Conservation (phyloP, 768 basidiomycete species). For the Hericium rajendrae region DNA sequence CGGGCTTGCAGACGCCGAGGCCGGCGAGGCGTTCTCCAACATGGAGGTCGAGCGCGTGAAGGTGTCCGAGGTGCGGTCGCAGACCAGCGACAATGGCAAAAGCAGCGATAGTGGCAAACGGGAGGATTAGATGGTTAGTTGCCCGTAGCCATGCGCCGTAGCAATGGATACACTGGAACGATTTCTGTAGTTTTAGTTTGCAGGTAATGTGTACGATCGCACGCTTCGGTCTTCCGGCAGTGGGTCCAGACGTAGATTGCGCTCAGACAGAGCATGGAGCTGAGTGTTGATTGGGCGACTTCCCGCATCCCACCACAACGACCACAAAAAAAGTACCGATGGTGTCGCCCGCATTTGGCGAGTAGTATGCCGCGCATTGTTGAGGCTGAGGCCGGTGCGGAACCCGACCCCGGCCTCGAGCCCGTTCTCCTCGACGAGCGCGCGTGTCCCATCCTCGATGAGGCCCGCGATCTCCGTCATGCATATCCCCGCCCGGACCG, state of each 20-base stretch:
- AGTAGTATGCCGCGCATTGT: slow-evolving; percentile 96
- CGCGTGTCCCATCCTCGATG: slow-evolving; percentile 87
- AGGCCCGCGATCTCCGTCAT: slow-evolving; percentile 91
- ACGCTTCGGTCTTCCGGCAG: too few relatives aligned
- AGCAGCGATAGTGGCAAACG: background rate
- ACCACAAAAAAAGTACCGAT: slow-evolving; percentile 39
- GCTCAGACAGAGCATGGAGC: too few relatives aligned
- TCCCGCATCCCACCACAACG: background rate
- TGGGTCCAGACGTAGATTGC: too few relatives aligned
- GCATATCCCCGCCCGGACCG: slow-evolving; percentile 85
- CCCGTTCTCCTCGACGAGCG: slow-evolving; percentile 87
- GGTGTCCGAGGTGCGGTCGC: background rate
- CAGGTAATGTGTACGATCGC: too few relatives aligned
- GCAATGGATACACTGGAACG: too few relatives aligned
- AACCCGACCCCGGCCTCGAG: slow-evolving; percentile 86
- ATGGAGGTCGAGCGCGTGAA: background rate
- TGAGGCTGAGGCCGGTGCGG: slow-evolving; percentile 90
- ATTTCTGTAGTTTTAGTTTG: too few relatives aligned
- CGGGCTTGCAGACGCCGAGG: slow-evolving; percentile 5
- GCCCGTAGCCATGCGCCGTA: too few relatives aligned
- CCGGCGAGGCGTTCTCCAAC: background rate
- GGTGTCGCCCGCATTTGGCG: slow-evolving; percentile 89
- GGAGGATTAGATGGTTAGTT: background rate
- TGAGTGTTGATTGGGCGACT: too few relatives aligned
- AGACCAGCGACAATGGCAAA: background rate